Evolutionary conservation across 768 basidiomycete species (phyloP).

Genomic region (Hygrophorus russula): DNA sequence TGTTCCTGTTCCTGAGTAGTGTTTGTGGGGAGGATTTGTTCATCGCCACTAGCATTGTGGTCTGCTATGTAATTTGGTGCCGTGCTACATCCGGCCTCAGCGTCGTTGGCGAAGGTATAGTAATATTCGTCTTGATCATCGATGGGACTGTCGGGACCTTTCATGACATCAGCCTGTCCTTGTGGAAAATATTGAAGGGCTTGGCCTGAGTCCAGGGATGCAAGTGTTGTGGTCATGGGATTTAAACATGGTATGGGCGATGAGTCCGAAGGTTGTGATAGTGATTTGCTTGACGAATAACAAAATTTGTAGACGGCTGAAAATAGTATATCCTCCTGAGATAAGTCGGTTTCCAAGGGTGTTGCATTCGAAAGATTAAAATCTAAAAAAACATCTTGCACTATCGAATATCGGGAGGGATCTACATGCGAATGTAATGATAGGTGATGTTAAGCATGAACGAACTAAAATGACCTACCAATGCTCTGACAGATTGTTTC

Average conservation of each 20-base stretch:
- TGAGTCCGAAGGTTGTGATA: conserved; percentile 8
- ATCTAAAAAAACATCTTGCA: conserved; percentile 42
- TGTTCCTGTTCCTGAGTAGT: background rate
- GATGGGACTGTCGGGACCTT: too few species aligned
- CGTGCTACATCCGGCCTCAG: too few species aligned
- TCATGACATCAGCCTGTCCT: too few species aligned
- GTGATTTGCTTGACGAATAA: conserved; percentile 17
- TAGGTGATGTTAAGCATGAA: background rate
- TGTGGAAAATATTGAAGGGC: too few species aligned
- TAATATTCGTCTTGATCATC: too few species aligned
- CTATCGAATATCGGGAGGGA: conserved; percentile 53
- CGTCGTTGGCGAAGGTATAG: too few species aligned
- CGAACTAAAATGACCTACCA: conserved; percentile 27
- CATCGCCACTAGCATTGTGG: background rate
- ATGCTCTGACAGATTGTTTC: conserved; percentile 38
- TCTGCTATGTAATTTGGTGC: too few species aligned
- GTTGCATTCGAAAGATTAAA: background rate
- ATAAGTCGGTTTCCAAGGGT: conserved; percentile 16
- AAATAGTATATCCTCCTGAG: conserved; percentile 28
- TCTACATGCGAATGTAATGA: conserved; percentile 26
- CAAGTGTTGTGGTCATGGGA: too few species aligned
- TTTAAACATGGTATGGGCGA: conserved; percentile 9
- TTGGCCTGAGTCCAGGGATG: too few species aligned
- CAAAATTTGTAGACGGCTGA: conserved; percentile 50
- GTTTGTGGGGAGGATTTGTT: background rate